Conservation (phyloP, 768 basidiomycete genomes). For the Termitomyces sp. region DNA sequence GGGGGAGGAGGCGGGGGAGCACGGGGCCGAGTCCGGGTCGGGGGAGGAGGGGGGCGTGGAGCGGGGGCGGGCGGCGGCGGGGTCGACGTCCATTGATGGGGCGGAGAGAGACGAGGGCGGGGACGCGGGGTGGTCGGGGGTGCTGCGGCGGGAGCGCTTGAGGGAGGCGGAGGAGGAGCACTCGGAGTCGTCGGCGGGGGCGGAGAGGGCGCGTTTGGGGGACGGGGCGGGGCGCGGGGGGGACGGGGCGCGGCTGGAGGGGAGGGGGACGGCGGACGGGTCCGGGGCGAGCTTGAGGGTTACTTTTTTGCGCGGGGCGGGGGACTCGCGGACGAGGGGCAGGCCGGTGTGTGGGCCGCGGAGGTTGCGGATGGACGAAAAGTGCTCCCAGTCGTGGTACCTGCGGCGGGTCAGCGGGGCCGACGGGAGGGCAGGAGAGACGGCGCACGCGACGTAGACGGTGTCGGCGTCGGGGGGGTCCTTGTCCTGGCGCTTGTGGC, state of each 20-base stretch:
- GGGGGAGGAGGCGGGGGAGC: background rate
- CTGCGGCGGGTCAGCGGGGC: slow-evolving; percentile 27
- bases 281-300: slow-evolving; percentile 24
- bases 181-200: slow-evolving; percentile 16
- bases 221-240: slow-evolving; percentile 1
- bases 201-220: slow-evolving; percentile 27
- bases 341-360: slow-evolving; percentile 77
- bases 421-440: background rate
- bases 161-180: slow-evolving; percentile 12
- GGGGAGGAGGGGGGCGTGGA: background rate
- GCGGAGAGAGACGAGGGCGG: background rate
- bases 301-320: slow-evolving; percentile 22
- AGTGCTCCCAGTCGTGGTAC: slow-evolving; percentile 94
- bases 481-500: slow-evolving; percentile 17
- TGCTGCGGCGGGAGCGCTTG: background rate
- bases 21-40: background rate
- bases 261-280: slow-evolving; percentile 10
- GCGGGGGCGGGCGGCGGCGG: too few species aligned
- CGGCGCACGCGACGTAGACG: slow-evolving; percentile 78
- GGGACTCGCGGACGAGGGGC: slow-evolving; percentile 55
- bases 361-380: slow-evolving; percentile 87
- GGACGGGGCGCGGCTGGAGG: slow-evolving; percentile 1
- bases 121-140: background rate
- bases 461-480: slow-evolving; percentile 25
- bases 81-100: too few species aligned